A percentile compares a stretch with the other conserved stretches of the same genome.
Evolutionary conservation across 2,329 filamentous ascomycete species (phyloP).

Genomic region (Ophiostoma pallidulum): DNA sequence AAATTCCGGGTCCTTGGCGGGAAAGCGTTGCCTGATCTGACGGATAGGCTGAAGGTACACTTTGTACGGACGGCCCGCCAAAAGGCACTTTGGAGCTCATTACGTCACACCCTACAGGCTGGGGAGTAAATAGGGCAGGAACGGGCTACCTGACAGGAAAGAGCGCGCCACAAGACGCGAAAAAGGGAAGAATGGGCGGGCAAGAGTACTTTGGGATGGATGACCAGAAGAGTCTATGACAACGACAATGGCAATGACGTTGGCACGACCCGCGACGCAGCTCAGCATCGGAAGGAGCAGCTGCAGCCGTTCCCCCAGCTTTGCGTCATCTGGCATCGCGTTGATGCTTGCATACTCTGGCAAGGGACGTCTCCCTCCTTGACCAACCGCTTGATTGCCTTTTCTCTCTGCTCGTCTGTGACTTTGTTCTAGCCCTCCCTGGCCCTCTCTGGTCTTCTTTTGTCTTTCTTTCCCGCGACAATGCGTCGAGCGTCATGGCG

Average conservation of each 20-base stretch:
- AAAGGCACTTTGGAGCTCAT: not conserved
- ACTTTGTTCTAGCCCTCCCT: no score
- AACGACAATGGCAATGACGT: no score
- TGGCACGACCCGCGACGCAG: no score
- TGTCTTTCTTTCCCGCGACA: not conserved
- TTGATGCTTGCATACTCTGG: no score
- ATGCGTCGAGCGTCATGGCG: constrained; percentile 5
- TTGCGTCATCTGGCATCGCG: no score
- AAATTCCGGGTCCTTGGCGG: not conserved
- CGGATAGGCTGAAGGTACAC: not conserved
- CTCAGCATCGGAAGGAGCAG: no score
- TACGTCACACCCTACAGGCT: constrained; percentile 8
- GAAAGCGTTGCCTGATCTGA: not conserved
- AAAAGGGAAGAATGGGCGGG: no score
- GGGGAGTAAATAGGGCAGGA: not conserved
- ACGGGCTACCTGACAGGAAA: not conserved
- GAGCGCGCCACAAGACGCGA: not conserved
- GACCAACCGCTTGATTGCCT: no score
- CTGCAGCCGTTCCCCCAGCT: no score
- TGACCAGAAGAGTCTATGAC: no score
- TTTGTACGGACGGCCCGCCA: not conserved
- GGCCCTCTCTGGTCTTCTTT: not conserved
- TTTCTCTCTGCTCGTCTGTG: not conserved
- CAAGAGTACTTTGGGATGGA: no score
- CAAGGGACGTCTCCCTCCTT: no score